Evolutionary conservation across 2,329 filamentous ascomycete species (phyloP), one percentile per base, ranked within the genome.

Genomic region (Xylaria sp.): DNA sequence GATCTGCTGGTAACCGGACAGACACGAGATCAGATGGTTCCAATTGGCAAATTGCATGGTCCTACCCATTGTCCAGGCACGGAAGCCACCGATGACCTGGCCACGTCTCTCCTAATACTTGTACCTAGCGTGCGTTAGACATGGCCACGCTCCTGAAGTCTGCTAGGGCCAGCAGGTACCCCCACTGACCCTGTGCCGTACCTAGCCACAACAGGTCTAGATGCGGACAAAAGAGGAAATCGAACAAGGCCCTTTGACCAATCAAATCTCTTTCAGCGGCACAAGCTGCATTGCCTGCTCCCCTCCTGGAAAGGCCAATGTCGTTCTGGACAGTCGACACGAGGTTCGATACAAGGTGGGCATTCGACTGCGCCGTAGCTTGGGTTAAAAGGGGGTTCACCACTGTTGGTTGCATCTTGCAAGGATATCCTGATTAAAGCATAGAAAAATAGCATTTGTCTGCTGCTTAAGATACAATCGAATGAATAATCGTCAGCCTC

Each of bases 11-110:
- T 28, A 63, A 23, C 66, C 44, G 54, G 52, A 52, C 58, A 54
- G 39, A 69, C 67, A 69, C 59, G 67, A 69, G 67, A 69, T 69
- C 67, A 69, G 58, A 69, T 60, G 67, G 63, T 28, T n/a, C 56
- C 56, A 46, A 58, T 56, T 60, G 41, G 67, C 63, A 69, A 66
- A 63, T 69, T 63, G 37, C 55, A 63, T 67, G 64, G 39, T 41
- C 34, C 20, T 57, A 57, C 37, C 23, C 12, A 5, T 39, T 51
- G 23, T 54, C 23, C 46, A 31, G 59, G 20, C 50, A 23, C 69
- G 63, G 65, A 69, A 69, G 59, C 69, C 66, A 63, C 69, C 66
- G 60, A 67, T 18, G 37, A 28, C 48, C 41, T 50, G 51, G 44
- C 25, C 66, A 60, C 66, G 46, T 67, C 65, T 62, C 46, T 31